Evolutionary conservation across 2,329 filamentous ascomycete genomes (phyloP).

Genomic region (Fusarium sp.): DNA sequence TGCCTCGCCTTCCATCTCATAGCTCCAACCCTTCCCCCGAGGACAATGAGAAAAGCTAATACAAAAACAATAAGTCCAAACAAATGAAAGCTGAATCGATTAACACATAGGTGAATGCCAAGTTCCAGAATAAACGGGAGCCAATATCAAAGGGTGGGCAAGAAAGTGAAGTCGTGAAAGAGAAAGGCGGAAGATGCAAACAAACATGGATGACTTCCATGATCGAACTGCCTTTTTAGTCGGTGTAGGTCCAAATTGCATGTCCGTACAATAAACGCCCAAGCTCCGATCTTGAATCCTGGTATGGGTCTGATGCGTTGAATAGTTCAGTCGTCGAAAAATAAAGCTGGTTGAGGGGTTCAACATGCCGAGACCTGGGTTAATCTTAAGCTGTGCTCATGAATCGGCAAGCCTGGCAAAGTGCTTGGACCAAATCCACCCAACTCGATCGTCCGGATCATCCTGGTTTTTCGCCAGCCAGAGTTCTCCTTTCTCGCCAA

Average conservation of each 20-base stretch:
- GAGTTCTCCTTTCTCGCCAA: constrained; percentile 95
- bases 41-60: constrained; percentile 30
- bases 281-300: constrained; percentile 39
- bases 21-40: constrained; percentile 19
- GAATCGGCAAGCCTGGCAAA: constrained; percentile 77
- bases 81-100: constrained; percentile 35
- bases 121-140: constrained; percentile 29
- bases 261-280: constrained; percentile 44
- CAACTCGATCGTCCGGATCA: constrained; percentile 80
- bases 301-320: constrained; percentile 44
- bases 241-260: constrained; percentile 36
- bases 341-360: constrained; percentile 22
- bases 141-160: constrained; percentile 19
- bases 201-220: constrained; percentile 26
- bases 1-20: constrained; percentile 17
- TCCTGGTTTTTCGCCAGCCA: constrained; percentile 99
- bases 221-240: constrained; percentile 25
- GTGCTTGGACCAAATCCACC: constrained; percentile 99
- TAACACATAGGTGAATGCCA: constrained; percentile 27
- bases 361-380: constrained; percentile 30
- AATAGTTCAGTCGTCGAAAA: constrained; percentile 30
- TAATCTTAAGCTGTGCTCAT: constrained; percentile 41
- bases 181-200: constrained; percentile 32
- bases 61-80: constrained; percentile 39
- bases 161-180: constrained; percentile 22